These are phyloP conservation scores for Eucalyptus regnans DNA, from an alignment of 345 rosid species.

Conservation along the genomic window DNA sequence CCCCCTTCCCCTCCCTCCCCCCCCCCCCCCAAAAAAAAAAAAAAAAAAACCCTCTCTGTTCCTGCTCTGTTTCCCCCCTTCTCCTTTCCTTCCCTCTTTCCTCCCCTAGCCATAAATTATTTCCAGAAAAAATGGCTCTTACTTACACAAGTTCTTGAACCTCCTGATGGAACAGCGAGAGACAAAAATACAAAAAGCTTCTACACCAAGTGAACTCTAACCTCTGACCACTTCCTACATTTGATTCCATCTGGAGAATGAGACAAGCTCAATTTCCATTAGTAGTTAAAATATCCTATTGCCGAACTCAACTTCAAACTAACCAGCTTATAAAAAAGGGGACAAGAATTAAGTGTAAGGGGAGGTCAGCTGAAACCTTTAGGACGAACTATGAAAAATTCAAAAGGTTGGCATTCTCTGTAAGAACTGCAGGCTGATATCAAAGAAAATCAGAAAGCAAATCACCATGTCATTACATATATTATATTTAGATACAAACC, in stretches of 20 bases:
- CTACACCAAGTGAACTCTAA: background rate
- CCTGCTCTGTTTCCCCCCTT: background rate
- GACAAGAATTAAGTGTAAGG: background rate
- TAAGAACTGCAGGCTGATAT: background rate
- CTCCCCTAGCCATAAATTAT: background rate
- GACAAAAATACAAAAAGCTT: background rate
- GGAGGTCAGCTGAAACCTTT: background rate
- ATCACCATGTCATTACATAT: background rate
- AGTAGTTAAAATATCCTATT: background rate
- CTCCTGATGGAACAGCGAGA: background rate
- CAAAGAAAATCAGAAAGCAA: background rate
- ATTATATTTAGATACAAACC: slow-evolving; percentile 23
- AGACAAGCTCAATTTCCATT: background rate
- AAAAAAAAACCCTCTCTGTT: background rate
- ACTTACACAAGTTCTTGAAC: background rate
- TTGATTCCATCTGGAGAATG: background rate
- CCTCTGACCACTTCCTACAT: background rate
- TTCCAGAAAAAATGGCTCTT: background rate
- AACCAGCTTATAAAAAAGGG: background rate
- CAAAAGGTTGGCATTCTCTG: background rate
- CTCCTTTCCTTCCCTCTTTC: background rate
- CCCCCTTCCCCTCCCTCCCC: too few species aligned
- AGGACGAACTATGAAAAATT: background rate
- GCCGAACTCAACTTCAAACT: background rate
- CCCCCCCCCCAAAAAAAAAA: too few species aligned